These are phyloP conservation scores for Tetragonia tetragonoides DNA, from an alignment of 148 eudicot genomes.

Conservation along the genomic window DNA sequence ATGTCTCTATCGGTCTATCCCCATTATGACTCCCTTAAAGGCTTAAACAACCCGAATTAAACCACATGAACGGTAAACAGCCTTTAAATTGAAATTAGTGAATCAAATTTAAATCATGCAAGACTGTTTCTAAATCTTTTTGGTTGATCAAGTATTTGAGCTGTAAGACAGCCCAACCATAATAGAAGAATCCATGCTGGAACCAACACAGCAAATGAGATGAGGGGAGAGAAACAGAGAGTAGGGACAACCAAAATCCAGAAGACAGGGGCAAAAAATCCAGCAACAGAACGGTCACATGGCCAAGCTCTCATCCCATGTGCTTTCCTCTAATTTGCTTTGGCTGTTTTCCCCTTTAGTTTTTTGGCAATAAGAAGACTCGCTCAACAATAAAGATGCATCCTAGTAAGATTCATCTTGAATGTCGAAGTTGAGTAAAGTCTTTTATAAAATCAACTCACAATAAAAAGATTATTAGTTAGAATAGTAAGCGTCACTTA, in stretches of 20 bases:
- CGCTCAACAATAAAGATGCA: too few relatives aligned
- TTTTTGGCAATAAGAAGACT: too few relatives aligned
- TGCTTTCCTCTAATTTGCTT: conserved; percentile 15
- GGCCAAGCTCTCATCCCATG: conserved; percentile 20
- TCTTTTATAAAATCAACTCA: too few relatives aligned
- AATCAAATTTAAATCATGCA: not conserved
- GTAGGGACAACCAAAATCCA: not conserved
- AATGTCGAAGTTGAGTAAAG: too few relatives aligned
- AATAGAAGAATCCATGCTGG: conserved; percentile 14
- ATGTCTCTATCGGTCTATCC: too few relatives aligned
- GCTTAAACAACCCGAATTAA: too few relatives aligned
- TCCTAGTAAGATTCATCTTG: too few relatives aligned
- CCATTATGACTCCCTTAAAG: too few relatives aligned
- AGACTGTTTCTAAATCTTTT: not conserved
- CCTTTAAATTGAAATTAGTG: not conserved
- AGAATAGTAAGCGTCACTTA: not conserved
- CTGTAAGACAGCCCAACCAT: conserved; percentile 7
- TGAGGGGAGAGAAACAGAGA: not conserved
- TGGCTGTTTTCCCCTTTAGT: not conserved
- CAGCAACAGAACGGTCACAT: conserved; percentile 10
- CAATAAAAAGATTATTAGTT: too few relatives aligned
- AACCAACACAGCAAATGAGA: conserved; percentile 14
- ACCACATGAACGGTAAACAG: too few relatives aligned
- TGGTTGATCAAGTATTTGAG: conserved; percentile 18
- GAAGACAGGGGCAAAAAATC: not conserved